Conservation (phyloP, 2,329 filamentous ascomycete genomes). For the Tricladium varicosporioides region DNA sequence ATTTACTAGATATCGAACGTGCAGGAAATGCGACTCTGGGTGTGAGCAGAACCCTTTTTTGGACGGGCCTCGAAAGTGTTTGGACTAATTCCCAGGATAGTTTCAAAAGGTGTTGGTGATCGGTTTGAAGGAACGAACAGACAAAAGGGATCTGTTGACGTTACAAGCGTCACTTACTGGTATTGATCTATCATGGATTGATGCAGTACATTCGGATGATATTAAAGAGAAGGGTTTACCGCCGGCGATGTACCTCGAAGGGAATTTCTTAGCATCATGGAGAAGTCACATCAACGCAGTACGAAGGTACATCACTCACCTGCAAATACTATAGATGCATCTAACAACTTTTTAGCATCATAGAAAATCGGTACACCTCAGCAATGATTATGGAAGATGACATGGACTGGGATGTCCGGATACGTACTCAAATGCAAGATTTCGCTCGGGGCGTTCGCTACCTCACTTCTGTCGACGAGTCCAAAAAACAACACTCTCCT, state of each 20-base stretch:
- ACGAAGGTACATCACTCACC: not conserved
- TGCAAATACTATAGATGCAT: not conserved
- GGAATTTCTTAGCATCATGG: not conserved
- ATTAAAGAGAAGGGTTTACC: not conserved
- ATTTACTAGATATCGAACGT: not conserved
- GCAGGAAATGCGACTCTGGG: not conserved
- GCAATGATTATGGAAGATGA: slow-evolving; percentile 45
- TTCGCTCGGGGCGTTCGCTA: slow-evolving; percentile 22
- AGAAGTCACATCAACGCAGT: not conserved
- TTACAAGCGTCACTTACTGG: not conserved
- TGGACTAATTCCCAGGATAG: not conserved
- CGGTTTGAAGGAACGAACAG: not conserved
- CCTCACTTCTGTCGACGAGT: not conserved
- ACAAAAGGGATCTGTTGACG: not conserved
- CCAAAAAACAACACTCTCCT: slow-evolving; percentile 22
- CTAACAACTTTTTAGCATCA: not conserved
- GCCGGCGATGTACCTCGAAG: not conserved
- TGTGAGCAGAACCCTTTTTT: not conserved
- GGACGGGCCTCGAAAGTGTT: not conserved
- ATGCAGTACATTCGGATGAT: not conserved
- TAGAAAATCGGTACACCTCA: slow-evolving; percentile 22
- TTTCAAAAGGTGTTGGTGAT: not conserved
- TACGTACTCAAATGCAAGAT: slow-evolving; percentile 17
- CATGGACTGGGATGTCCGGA: slow-evolving; percentile 43
- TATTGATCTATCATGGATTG: not conserved